Conservation (phyloP, 345 rosid genomes). For the Cardamine chenopodiifolia region DNA sequence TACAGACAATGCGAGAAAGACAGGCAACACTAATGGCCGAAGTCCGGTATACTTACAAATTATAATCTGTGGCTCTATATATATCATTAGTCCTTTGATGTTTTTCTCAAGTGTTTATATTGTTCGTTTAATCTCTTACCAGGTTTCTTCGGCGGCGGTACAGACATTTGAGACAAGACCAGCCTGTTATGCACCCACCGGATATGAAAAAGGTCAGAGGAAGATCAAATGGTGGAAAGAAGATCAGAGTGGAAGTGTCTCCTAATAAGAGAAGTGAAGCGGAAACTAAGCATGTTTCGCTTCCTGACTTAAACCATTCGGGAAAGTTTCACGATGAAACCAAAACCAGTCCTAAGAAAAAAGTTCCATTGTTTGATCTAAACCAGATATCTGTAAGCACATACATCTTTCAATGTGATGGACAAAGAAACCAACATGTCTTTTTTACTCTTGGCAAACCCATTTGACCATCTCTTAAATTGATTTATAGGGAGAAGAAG, state of each 20-base stretch:
- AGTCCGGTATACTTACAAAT: slow-evolving; percentile 65
- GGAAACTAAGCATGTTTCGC: slow-evolving; percentile 41
- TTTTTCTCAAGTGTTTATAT: slow-evolving; percentile 8
- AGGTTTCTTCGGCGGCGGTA: slow-evolving; percentile 73
- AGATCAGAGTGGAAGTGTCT: slow-evolving; percentile 27
- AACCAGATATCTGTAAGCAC: slow-evolving; percentile 80
- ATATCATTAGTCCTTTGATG: slow-evolving; percentile 16
- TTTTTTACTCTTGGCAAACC: background rate
- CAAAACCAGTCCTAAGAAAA: slow-evolving; percentile 49
- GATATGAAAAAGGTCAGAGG: slow-evolving; percentile 19
- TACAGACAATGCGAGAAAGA: slow-evolving; percentile 57
- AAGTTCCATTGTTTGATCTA: slow-evolving; percentile 72
- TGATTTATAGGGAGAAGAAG: slow-evolving; percentile 73
- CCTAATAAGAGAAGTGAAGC: slow-evolving; percentile 11
- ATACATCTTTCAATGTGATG: background rate
- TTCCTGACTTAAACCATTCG: slow-evolving; percentile 53
- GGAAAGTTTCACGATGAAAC: slow-evolving; percentile 45
- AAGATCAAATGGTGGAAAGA: slow-evolving; percentile 33
- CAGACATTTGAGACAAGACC: slow-evolving; percentile 56
- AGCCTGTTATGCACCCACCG: slow-evolving; percentile 10
- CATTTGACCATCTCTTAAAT: background rate
- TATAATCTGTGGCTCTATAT: too few species aligned
- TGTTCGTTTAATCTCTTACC: background rate
- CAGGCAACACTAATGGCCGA: slow-evolving; percentile 61
- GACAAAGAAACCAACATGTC: background rate